Percentiles rank a stretch among this genome's conserved stretches.
These are phyloP conservation scores for Nemania serpens DNA, from an alignment of 2,329 filamentous ascomycete species.

Conservation along the genomic window DNA sequence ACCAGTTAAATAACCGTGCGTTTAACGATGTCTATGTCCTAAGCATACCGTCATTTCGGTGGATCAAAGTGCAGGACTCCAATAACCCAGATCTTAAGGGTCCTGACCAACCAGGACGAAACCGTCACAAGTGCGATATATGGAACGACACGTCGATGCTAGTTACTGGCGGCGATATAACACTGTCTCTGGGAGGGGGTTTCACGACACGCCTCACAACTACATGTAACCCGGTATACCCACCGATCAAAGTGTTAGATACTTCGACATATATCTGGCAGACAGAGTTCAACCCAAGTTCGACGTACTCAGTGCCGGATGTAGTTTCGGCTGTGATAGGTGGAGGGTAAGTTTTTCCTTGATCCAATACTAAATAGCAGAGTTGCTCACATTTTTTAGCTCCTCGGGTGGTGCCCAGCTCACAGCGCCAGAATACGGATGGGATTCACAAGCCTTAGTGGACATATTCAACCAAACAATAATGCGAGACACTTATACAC, in stretches of 20 bases:
- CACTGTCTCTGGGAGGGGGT: not conserved
- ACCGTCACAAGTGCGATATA: constrained; percentile 25
- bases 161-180: constrained; percentile 23
- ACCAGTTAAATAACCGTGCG: constrained; percentile 1
- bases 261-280: constrained; percentile 29
- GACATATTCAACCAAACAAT: constrained; percentile 25
- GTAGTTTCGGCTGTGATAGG: constrained; percentile 26
- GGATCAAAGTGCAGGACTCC: constrained; percentile 25
- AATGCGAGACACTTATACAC: constrained; percentile 17
- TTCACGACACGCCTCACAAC: not conserved
- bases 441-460: constrained; percentile 19
- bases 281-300: constrained; percentile 21
- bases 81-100: constrained; percentile 26
- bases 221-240: constrained; percentile 25
- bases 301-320: constrained; percentile 25
- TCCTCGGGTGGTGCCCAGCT: constrained; percentile 23
- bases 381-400: constrained; percentile 7
- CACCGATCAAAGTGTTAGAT: constrained; percentile 27
- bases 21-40: constrained; percentile 32
- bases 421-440: constrained; percentile 11
- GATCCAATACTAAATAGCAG: not conserved
- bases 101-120: constrained; percentile 12
- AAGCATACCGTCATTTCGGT: constrained; percentile 29
- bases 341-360: constrained; percentile 23
- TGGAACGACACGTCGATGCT: constrained; percentile 29